Evolutionary conservation across 1,284 basidiomycete species (phyloP), one percentile per base, ranked within the genome.

Genomic region (Ganoderma sp.): DNA sequence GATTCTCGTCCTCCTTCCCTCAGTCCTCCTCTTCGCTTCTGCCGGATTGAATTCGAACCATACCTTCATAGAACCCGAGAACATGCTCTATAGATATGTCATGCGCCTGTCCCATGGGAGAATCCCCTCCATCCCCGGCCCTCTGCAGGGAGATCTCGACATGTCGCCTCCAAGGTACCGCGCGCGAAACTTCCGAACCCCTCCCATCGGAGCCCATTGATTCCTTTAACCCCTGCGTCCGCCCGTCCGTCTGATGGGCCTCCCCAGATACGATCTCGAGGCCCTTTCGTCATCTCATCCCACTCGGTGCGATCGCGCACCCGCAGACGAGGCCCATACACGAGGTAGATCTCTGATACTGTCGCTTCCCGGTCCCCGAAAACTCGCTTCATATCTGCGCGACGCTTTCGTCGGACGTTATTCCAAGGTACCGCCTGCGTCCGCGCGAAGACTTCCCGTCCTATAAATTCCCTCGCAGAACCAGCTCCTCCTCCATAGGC

Each of bases 391-490:
- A 54, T 61, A 37, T 62, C 58, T 56, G 60, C 22, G 19, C 50
- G 41, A 32, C 42, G 42, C 19, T 57, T 61, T 42, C 60, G 50
- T 66, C 65, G 60, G 65, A 61, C 50, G 41, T 62, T 62, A 62
- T 66, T 62, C 65, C 60, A 34, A 66, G 37, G 56, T 61, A 39
- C 32, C 65, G 50, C 60, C 50, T 66, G 59, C 45, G 59, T 19
- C 22, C 32, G 9, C 37, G 25, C 17, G 48, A 37, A 22, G 22
- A 28, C 65, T 61, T 66, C 52, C 60, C 65, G 41, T 54, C 50
- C 25, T 68, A 68, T 68, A 68, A 68, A 68, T 64, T 60, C 67
- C 62, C 63, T 56, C 63, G 63, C 41, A 45, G 59, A 63, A 59
- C 39, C 60, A 43, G 34, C 34, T 37, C 65, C 63, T 63, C 64